Conservation (phyloP, 306 rosid genomes). For the Erythrophleum fordii region DNA sequence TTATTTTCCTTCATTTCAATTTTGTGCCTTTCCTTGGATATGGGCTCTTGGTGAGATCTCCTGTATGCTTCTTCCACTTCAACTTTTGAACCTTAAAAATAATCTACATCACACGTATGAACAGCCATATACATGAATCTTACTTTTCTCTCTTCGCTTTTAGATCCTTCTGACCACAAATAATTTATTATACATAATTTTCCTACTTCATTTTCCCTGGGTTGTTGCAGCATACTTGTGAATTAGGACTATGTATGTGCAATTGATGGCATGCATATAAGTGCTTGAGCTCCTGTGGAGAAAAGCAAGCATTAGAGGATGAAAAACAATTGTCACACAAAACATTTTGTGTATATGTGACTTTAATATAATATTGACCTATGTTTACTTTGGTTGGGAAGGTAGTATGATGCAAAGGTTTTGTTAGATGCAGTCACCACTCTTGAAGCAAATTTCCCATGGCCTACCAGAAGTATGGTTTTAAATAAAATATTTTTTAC, state of each 20-base stretch:
- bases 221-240: not conserved
- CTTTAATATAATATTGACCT: not conserved
- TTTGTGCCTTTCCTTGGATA: not conserved
- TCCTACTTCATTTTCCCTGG: slow-evolving; percentile 23
- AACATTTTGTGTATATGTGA: too few relatives aligned
- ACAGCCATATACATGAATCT: not conserved
- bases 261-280: too few relatives aligned
- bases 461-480: not conserved
- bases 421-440: not conserved
- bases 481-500: too few relatives aligned
- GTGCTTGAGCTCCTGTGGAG: too few relatives aligned
- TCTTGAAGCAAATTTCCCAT: not conserved
- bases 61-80: not conserved
- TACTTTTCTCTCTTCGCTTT: not conserved
- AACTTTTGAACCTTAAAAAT: not conserved
- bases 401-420: not conserved
- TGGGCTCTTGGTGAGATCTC: slow-evolving; percentile 21
- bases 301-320: not conserved
- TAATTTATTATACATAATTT: not conserved
- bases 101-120: slow-evolving; percentile 10
- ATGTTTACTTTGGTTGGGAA: not conserved
- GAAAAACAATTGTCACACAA: too few relatives aligned
- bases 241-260: too few relatives aligned
- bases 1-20: not conserved
- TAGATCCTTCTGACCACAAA: not conserved